Evolutionary conservation across 352 stramenopile genomes (phyloP), one percentile per base, ranked within the genome.

Genomic region (Lagenidium giganteum): DNA sequence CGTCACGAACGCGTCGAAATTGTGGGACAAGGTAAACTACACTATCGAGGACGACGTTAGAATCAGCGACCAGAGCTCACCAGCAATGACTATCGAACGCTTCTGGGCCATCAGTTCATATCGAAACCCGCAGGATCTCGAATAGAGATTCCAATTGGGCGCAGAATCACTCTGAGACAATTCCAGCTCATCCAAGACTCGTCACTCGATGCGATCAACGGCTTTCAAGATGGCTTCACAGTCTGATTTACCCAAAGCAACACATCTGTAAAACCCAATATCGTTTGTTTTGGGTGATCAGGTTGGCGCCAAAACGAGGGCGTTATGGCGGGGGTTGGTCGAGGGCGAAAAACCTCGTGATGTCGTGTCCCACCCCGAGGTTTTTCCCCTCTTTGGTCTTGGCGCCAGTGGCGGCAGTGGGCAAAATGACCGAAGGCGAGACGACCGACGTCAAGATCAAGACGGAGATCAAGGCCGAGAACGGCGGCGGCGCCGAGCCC

Each of bases 31-130:
- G 44, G 76, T 95, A 31, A 90, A 87, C 5, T 99, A 98, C 67
- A 93, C 95, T 53, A 97, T 98, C 53, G 95, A 98, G 36, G 93
- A 97, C 21, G 72, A n/a, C n/a, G n/a, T n/a, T n/a, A n/a, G n/a
- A n/a, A n/a, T n/a, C n/a, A n/a, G n/a, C n/a, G n/a, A n/a, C n/a
- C n/a, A n/a, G n/a, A n/a, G n/a, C n/a, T n/a, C n/a, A n/a, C n/a
- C n/a, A n/a, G n/a, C n/a, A n/a, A n/a, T n/a, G n/a, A n/a, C n/a
- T n/a, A n/a, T n/a, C n/a, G n/a, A n/a, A n/a, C n/a, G n/a, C n/a
- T n/a, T n/a, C n/a, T n/a, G n/a, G n/a, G n/a, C n/a, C n/a, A n/a
- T n/a, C n/a, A n/a, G n/a, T n/a, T n/a, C n/a, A n/a, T n/a, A n/a
- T n/a, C n/a, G n/a, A n/a, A n/a, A n/a, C n/a, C n/a, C n/a, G n/a